Evolutionary conservation across 225 moss, liverwort and hornwort species (phyloP), one percentile per base, ranked within the genome.

Genomic region (Marchantia paleacea): DNA sequence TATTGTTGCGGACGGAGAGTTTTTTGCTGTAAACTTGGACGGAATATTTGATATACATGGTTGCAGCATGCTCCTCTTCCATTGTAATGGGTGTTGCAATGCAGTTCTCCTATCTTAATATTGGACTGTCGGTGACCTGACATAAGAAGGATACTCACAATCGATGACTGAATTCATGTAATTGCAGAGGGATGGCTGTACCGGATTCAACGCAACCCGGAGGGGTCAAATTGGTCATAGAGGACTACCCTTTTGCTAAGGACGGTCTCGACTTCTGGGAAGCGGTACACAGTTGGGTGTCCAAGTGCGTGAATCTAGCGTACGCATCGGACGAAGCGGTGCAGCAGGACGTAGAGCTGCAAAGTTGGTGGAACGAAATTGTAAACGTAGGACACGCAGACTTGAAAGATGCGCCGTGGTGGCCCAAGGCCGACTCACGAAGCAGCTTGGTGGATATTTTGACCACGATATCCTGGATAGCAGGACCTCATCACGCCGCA

Each of bases 151-250:
- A 39, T 39, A 39, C 39, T 39, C 5, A 39, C 39, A 39, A 2
- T 5, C 39, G 39, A 39, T 39, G 39, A 39, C 2, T 39, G 39
- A 39, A 39, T 39, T 39, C 39, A 7, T 39, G 15, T 24, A 0
- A 62, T 55, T 73, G 55, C 88, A 93, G 93, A 54, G 91, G 91
- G 25, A 92, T 95, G 91, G 95, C 95, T 2, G 91, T 86, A 66
- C 81, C 80, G 24, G 92, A 91, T 80, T 52, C 79, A 10, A 77
- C 78, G 3, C 79, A 87, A 0, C 84, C 82, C 2, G 88, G 90
- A 26, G 87, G 88, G 4, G 51, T 92, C 47, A 91, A 91, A 83
- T 88, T 95, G 52, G 86, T 90, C 20, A 24, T 87, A 20, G 87
- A 87, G 1, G 87, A 87, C 74, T 87, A 87, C 24, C 87, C 87